Percentiles rank a stretch among this genome's conserved stretches.
phyloP scores from a whole-genome alignment of 1,139 yeast species.

The Saccharomyces hybrid region DNA sequence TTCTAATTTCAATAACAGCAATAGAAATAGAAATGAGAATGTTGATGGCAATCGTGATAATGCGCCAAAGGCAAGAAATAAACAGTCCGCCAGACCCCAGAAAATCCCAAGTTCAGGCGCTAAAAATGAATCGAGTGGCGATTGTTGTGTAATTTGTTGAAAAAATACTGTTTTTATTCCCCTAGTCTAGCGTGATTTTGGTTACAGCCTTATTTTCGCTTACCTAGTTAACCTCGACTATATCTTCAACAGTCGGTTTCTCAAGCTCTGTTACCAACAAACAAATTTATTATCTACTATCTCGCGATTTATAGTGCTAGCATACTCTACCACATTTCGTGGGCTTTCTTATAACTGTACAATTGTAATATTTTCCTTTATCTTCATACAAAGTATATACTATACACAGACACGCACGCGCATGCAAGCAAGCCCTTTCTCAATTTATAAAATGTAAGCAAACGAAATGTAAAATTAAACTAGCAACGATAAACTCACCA shows the following conservation, averaged over 20 bases:
- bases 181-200: not conserved
- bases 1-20: not conserved
- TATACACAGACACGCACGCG: not conserved
- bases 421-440: constrained; percentile 5
- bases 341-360: not conserved
- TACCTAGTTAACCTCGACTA: no score
- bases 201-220: not conserved
- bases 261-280: not conserved
- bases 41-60: not conserved
- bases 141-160: constrained; percentile 20
- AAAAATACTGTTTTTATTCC: not conserved
- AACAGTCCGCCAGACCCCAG: constrained; percentile 8
- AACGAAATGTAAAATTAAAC: constrained; percentile 80
- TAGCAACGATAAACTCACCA: constrained; percentile 84
- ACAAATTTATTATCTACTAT: not conserved
- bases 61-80: not conserved
- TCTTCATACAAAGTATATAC: not conserved
- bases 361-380: not conserved
- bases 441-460: constrained; percentile 87
- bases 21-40: not conserved
- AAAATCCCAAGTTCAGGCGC: constrained; percentile 8
- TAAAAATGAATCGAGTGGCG: constrained; percentile 13
- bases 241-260: not conserved
- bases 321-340: not conserved
- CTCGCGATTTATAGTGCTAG: no score